Evolutionary conservation across 768 basidiomycete species (phyloP).

Genomic region (Boletellus ananiceps): DNA sequence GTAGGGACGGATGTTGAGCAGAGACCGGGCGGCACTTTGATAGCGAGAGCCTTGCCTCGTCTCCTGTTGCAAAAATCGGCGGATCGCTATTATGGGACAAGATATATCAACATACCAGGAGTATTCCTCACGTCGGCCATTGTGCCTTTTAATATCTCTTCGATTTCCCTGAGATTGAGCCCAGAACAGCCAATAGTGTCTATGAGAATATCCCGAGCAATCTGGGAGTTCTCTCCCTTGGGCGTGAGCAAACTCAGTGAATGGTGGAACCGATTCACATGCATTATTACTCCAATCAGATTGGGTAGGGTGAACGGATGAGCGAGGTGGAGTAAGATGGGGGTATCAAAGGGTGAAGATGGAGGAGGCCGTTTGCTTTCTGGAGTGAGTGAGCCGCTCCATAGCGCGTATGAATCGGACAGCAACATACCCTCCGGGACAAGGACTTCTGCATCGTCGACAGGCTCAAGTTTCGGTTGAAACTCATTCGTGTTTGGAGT

Average conservation of each 20-base stretch:
- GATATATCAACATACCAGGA: slow-evolving; percentile 21
- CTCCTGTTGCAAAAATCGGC: slow-evolving; percentile 32
- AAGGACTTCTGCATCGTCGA: slow-evolving; percentile 25
- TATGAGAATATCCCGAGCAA: slow-evolving; percentile 57
- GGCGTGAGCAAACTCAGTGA: slow-evolving; percentile 51
- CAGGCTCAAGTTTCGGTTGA: slow-evolving; percentile 25
- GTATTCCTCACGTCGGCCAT: slow-evolving; percentile 19
- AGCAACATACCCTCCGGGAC: slow-evolving; percentile 20
- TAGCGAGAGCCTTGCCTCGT: slow-evolving; percentile 48
- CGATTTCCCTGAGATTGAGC: slow-evolving; percentile 52
- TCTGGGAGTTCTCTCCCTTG: slow-evolving; percentile 56
- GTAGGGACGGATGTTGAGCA: slow-evolving; percentile 40
- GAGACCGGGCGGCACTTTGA: slow-evolving; percentile 56
- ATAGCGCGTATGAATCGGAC: slow-evolving; percentile 35
- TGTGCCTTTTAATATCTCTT: slow-evolving; percentile 42
- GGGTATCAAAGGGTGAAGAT: slow-evolving; percentile 26
- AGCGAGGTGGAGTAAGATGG: slow-evolving; percentile 52
- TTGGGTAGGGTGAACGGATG: slow-evolving; percentile 60
- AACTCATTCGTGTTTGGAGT: slow-evolving; percentile 9
- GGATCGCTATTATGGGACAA: background rate
- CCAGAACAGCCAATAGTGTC: slow-evolving; percentile 65
- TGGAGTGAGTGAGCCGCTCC: slow-evolving; percentile 33
- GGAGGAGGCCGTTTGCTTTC: slow-evolving; percentile 11
- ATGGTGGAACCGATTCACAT: slow-evolving; percentile 56
- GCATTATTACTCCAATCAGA: slow-evolving; percentile 44